Base-by-base conservation (phyloP, 2,329 filamentous ascomycete genomes). In the Ophiostoma triangulosporum region DNA sequence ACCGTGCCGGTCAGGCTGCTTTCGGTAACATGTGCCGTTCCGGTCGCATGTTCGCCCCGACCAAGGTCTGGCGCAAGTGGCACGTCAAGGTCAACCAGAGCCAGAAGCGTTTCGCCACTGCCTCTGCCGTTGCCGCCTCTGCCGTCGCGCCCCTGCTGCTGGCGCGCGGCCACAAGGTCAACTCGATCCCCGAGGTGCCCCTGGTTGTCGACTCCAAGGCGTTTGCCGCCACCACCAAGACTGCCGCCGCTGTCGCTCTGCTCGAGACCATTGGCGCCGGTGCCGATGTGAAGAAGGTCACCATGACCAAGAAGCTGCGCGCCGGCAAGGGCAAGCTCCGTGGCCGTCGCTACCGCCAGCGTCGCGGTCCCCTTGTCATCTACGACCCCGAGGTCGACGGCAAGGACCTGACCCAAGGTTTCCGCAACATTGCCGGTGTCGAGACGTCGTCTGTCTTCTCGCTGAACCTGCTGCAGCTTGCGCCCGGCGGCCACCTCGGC, bases 1-100 rank as follows among this genome's bases (percentile, higher is more conserved):
- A 98, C 85, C 91, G 93, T 82, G 93, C 93, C 70, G 93, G 93
- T 80, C 93, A 98, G 81, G 93, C 93, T 74, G 93, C 93, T 66
- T 98, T 97, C 76, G 93, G 93, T 88, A 98, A 98, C 87, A 89
- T 91, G 89, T 98, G 93, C 80, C 90, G 93, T 74, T 95, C 91
- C 71, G 93, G 94, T 80, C 93, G 93, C 78, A 98, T 98, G 93
- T 98, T 98, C 78, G 93, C 93, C 65, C 93, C 93, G 64, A 98
- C 93, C 77, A 98, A 98, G 86, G 86, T 95, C 78, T 98, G 93
- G 94, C 83, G 93, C 74, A 96, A 95, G 81, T 98, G 93, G 94
- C 93, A 98, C 82, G 82, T 96, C 81, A 97, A 97, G 89, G 83
- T 98, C 83, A 95, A 95, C 83, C 83, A 94, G 75, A 86, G 86